Conservation (phyloP, 768 basidiomycete genomes). For the Xerocomus brunneocitrinus region DNA sequence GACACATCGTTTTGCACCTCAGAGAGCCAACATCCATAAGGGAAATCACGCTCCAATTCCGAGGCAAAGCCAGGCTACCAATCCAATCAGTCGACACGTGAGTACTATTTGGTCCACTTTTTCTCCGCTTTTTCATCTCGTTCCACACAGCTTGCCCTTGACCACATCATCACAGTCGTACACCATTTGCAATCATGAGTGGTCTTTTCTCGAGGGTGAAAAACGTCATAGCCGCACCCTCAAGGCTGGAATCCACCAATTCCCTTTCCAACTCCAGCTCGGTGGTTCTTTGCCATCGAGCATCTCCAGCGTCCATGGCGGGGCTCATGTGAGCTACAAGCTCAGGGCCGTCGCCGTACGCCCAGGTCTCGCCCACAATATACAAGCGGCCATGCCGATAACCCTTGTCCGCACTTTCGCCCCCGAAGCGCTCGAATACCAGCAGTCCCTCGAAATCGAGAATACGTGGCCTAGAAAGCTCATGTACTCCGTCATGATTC, state of each 20-base stretch:
- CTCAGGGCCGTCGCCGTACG: conserved; percentile 82
- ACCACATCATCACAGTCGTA: conserved; percentile 45
- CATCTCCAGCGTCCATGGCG: conserved; percentile 49
- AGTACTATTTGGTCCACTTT: conserved; percentile 25
- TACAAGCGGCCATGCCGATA: conserved; percentile 59
- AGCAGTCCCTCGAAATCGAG: conserved; percentile 91
- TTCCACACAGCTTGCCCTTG: conserved; percentile 16
- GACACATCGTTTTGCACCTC: conserved; percentile 75
- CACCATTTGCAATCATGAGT: conserved; percentile 75
- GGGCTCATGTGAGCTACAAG: conserved; percentile 79
- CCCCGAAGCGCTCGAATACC: conserved; percentile 87
- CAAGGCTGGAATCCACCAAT: conserved; percentile 91
- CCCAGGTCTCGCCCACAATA: conserved; percentile 66
- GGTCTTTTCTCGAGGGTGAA: conserved; percentile 88
- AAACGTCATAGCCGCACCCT: conserved; percentile 79
- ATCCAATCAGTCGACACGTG: conserved; percentile 54
- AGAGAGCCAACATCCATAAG: conserved; percentile 79
- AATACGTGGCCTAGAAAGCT: conserved; percentile 97
- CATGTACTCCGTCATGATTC: conserved; percentile 92
- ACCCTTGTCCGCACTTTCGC: conserved; percentile 69
- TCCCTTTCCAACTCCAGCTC: conserved; percentile 87
- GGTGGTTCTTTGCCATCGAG: conserved; percentile 83
- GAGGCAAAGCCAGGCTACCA: conserved; percentile 77
- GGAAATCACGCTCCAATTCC: conserved; percentile 79
- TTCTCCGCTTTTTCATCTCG: background rate